A percentile compares a stretch with the other conserved stretches of the same genome.
These are phyloP conservation scores for Aspergillus proliferans DNA, from an alignment of 2,329 filamentous ascomycete genomes.

Conservation along the genomic window DNA sequence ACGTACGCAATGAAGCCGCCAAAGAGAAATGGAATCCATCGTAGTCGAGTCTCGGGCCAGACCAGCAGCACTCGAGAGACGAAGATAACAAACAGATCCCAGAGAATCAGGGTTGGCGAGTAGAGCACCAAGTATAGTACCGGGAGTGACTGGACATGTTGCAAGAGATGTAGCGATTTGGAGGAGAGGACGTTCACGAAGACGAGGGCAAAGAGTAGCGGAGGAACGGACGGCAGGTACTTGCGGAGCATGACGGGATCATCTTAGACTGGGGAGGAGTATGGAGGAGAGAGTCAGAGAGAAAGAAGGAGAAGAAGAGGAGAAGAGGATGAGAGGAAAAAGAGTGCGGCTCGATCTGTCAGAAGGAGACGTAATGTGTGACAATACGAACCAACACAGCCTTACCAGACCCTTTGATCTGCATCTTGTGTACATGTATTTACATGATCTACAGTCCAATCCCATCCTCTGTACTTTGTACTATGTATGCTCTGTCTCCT, in stretches of 20 bases:
- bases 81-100: constrained; percentile 28
- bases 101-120: constrained; percentile 32
- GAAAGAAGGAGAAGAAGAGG: neutral
- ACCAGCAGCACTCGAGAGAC: constrained; percentile 24
- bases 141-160: constrained; percentile 27
- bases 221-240: constrained; percentile 14
- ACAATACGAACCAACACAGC: neutral
- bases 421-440: neutral
- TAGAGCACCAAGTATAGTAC: constrained; percentile 31
- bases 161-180: constrained; percentile 28
- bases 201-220: constrained; percentile 25
- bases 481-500: no score
- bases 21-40: constrained; percentile 18
- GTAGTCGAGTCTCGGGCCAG: constrained; percentile 14
- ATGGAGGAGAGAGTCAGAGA: neutral
- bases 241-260: constrained; percentile 10
- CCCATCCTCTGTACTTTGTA: no score
- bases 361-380: neutral
- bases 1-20: constrained; percentile 27
- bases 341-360: neutral
- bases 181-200: constrained; percentile 27
- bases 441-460: no score
- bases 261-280: constrained; percentile 10
- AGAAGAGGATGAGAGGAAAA: neutral
- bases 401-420: neutral